Conservation (phyloP, 1,139 yeast species). For the Blastobotrys capitulatus region DNA sequence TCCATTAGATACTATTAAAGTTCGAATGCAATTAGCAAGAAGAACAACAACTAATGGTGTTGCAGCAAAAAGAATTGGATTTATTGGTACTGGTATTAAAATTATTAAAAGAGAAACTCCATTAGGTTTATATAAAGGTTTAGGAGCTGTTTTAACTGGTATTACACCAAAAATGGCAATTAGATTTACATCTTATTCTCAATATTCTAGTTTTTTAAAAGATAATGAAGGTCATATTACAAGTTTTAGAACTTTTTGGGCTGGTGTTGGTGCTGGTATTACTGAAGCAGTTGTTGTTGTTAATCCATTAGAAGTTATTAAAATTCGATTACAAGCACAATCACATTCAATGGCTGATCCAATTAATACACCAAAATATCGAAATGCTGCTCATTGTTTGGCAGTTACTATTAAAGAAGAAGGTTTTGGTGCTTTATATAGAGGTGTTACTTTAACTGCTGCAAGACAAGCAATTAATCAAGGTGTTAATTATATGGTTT, state of each 20-base stretch:
- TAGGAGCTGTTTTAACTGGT: conserved; percentile 96
- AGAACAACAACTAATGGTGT: conserved; percentile 8
- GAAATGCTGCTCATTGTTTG: conserved; percentile 90
- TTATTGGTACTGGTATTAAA: conserved; percentile 69
- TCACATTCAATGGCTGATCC: conserved; percentile 87
- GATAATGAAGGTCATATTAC: conserved; percentile 61
- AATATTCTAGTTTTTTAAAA: conserved; percentile 66
- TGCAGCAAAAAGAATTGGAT: conserved; percentile 64
- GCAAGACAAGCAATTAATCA: conserved; percentile 98
- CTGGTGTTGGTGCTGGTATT: conserved; percentile 97
- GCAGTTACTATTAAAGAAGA: conserved; percentile 83
- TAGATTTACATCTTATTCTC: conserved; percentile 89
- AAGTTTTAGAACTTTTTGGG: conserved; percentile 61
- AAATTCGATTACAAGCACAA: conserved; percentile 94
- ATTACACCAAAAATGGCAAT: conserved; percentile 98
- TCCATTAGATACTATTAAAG: conserved; percentile 88
- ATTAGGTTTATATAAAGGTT: conserved; percentile 86
- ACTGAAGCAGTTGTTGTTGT: conserved; percentile 94
- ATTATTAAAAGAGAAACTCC: conserved; percentile 80
- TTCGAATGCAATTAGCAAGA: conserved; percentile 84
- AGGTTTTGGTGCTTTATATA: conserved; percentile 81
- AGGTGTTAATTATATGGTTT: conserved; percentile 96
- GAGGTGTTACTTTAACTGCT: conserved; percentile 94
- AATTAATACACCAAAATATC: conserved; percentile 71
- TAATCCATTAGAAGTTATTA: conserved; percentile 96